Conservation (phyloP, 2,329 filamentous ascomycete genomes). For the Neofusicoccum kwambonambiense region DNA sequence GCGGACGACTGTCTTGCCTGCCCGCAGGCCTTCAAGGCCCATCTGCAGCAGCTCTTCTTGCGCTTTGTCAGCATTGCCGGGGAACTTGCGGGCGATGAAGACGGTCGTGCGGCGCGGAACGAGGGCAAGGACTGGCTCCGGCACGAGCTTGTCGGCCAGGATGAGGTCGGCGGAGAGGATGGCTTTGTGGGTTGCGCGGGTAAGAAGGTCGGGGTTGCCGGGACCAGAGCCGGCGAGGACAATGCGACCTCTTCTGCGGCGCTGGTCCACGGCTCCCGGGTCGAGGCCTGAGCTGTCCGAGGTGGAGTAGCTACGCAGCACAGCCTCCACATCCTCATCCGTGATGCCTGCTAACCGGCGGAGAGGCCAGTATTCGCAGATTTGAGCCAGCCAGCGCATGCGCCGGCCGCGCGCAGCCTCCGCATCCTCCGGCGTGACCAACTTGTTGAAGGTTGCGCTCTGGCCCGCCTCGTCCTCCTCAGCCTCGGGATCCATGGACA, state of each 20-base stretch:
- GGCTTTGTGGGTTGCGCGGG: slow-evolving; percentile 74
- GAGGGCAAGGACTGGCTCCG: slow-evolving; percentile 79
- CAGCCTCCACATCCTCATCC: slow-evolving; percentile 72
- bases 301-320: slow-evolving; percentile 70
- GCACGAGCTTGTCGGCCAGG: slow-evolving; percentile 82
- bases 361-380: slow-evolving; percentile 98
- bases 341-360: slow-evolving; percentile 75
- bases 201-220: slow-evolving; percentile 88
- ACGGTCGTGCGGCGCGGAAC: slow-evolving; percentile 87
- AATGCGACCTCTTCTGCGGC: slow-evolving; percentile 61
- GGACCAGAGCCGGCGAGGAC: slow-evolving; percentile 90
- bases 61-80: slow-evolving; percentile 90
- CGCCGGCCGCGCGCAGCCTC: slow-evolving; percentile 74
- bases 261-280: slow-evolving; percentile 27
- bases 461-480: slow-evolving; percentile 70
- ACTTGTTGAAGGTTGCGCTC: slow-evolving; percentile 76
- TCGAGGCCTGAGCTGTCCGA: slow-evolving; percentile 36
- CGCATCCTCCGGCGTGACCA: slow-evolving; percentile 72
- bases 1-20: slow-evolving; percentile 78
- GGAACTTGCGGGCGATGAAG: slow-evolving; percentile 94
- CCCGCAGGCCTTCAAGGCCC: slow-evolving; percentile 66
- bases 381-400: slow-evolving; percentile 90
- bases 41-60: slow-evolving; percentile 84
- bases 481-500: slow-evolving; percentile 45
- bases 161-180: slow-evolving; percentile 75